Percentiles rank a stretch among this genome's conserved stretches.
Conservation (phyloP, 352 stramenopile species). For the Globisporangium alternatum region DNA sequence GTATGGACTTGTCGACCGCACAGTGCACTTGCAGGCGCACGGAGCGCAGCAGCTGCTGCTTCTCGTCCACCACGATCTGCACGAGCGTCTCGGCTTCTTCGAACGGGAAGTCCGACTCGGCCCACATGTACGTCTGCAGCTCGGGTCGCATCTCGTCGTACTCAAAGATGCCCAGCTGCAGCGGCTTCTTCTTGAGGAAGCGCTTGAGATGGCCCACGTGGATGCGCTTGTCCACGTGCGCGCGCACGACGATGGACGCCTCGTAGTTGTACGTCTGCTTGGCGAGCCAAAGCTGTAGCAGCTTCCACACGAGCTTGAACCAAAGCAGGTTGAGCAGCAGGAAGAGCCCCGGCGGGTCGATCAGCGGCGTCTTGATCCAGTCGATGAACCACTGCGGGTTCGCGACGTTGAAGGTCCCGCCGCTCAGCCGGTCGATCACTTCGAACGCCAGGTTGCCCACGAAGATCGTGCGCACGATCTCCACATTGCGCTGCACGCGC, state of each 20-base stretch:
- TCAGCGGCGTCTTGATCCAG: slow-evolving; percentile 68
- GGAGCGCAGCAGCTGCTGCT: slow-evolving; percentile 53
- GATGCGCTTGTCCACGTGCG: slow-evolving; percentile 69
- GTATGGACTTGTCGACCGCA: slow-evolving; percentile 46
- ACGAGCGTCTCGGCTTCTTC: slow-evolving; percentile 80
- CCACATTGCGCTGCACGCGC: slow-evolving; percentile 61
- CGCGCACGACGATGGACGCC: slow-evolving; percentile 88
- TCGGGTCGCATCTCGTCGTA: slow-evolving; percentile 38
- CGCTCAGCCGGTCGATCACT: slow-evolving; percentile 93
- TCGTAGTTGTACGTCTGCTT: slow-evolving; percentile 56
- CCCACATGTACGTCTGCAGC: slow-evolving; percentile 82
- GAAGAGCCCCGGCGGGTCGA: slow-evolving; percentile 62
- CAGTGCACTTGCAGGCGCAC: slow-evolving; percentile 65
- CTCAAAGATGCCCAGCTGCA: slow-evolving; percentile 36
- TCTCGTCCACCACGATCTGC: slow-evolving; percentile 67
- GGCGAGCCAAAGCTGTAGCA: slow-evolving; percentile 41
- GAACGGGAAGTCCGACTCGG: slow-evolving; percentile 85
- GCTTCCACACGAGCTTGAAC: slow-evolving; percentile 62
- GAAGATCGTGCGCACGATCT: slow-evolving; percentile 92
- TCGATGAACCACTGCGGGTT: slow-evolving; percentile 84
- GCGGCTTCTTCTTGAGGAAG: slow-evolving; percentile 36
- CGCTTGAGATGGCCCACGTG: slow-evolving; percentile 39
- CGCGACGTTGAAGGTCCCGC: slow-evolving; percentile 87
- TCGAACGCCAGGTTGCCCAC: slow-evolving; percentile 93
- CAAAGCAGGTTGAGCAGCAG: slow-evolving; percentile 78